These are phyloP conservation scores for Lactarius hatsudake DNA, from an alignment of 768 basidiomycete species.

Conservation along the genomic window DNA sequence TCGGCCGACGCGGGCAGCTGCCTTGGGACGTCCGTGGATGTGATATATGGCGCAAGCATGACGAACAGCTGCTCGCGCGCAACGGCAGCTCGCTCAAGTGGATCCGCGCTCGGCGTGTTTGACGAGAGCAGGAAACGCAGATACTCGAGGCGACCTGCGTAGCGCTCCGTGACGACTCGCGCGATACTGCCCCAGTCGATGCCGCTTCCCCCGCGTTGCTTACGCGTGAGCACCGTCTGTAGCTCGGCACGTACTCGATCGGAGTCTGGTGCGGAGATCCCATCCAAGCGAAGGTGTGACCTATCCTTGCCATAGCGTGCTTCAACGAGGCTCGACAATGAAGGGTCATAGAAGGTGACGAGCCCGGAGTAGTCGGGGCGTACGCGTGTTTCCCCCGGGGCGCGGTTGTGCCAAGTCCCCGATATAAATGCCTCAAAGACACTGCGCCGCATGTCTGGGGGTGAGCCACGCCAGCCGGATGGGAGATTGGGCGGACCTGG, in stretches of 20 bases:
- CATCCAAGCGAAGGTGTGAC: constrained; percentile 37
- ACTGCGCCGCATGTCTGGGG: not conserved
- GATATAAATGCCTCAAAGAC: constrained; percentile 34
- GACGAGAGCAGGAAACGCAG: constrained; percentile 37
- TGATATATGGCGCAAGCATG: constrained; percentile 35
- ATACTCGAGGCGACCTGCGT: constrained; percentile 41
- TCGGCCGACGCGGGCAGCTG: constrained; percentile 4
- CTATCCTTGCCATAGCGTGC: constrained; percentile 35
- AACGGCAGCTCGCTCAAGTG: constrained; percentile 1
- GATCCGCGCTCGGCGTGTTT: constrained; percentile 21
- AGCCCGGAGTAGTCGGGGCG: constrained; percentile 41
- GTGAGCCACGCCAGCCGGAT: constrained; percentile 25
- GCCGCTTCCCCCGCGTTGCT: constrained; percentile 30
- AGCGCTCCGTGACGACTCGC: constrained; percentile 41
- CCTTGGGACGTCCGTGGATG: constrained; percentile 22
- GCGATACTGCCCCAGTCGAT: constrained; percentile 44
- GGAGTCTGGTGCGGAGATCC: constrained; percentile 35
- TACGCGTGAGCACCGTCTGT: constrained; percentile 29
- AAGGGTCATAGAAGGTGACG: constrained; percentile 45
- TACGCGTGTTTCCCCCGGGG: constrained; percentile 45
- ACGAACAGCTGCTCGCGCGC: constrained; percentile 22
- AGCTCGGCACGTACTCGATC: constrained; percentile 26
- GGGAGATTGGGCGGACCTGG: constrained; percentile 12
- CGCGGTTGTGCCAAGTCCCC: constrained; percentile 42
- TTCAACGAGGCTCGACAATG: constrained; percentile 37